Evolutionary conservation across 805 yeast genomes (phyloP).

Genomic region (Candida nanaspora): DNA sequence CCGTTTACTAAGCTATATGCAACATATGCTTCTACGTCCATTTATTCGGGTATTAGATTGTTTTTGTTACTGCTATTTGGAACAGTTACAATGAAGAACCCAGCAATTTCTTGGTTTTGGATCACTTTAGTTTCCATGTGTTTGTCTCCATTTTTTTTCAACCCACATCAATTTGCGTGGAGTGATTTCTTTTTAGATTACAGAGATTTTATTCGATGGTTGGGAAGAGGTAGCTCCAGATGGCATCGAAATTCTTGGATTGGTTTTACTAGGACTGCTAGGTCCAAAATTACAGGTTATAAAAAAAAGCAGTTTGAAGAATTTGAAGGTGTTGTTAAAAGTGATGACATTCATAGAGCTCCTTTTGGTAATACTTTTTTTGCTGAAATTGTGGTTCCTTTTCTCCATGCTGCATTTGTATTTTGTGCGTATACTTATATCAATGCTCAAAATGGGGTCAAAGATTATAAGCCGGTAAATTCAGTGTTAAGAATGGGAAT

Average conservation of each 20-base stretch:
- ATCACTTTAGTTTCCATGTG: conserved; percentile 39
- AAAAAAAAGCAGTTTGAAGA: conserved; percentile 55
- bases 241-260: conserved; percentile 76
- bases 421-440: conserved; percentile 71
- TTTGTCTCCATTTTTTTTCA: conserved; percentile 44
- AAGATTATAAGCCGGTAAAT: conserved; percentile 39
- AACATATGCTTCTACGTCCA: conserved; percentile 67
- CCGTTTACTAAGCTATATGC: conserved; percentile 70
- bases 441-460: conserved; percentile 83
- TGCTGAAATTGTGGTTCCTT: conserved; percentile 73
- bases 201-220: conserved; percentile 55
- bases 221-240: conserved; percentile 68
- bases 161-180: conserved; percentile 47
- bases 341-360: conserved; percentile 49
- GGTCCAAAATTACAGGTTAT: conserved; percentile 90
- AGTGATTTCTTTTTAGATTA: conserved; percentile 43
- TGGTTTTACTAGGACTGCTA: conserved; percentile 59
- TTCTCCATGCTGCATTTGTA: conserved; percentile 60
- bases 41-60: conserved; percentile 69
- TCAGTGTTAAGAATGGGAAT: conserved; percentile 57
- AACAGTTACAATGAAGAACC: conserved; percentile 75
- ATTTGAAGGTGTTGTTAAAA: conserved; percentile 42
- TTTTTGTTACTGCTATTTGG: conserved; percentile 69
- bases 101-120: conserved; percentile 56
- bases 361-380: conserved; percentile 69